phyloP scores from a whole-genome alignment of 805 yeast genomes.

The Lipomyces starkeyi region DNA sequence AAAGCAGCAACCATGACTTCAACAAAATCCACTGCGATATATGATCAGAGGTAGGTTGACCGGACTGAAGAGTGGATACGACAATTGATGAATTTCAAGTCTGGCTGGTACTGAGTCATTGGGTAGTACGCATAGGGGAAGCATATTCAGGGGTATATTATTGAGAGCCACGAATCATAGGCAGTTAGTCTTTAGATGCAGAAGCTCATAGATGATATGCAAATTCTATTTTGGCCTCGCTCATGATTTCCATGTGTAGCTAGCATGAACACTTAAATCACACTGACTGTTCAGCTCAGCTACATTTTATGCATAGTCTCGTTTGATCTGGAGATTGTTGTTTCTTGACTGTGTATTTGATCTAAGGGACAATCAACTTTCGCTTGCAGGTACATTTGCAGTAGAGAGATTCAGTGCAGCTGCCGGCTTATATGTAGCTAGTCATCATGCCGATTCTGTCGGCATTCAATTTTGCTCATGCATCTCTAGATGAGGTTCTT shows the following conservation, averaged over 20 bases:
- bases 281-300: too few species aligned
- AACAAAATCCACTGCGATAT: not conserved
- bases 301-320: too few species aligned
- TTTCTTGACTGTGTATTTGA: not conserved
- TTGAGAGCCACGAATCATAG: not conserved
- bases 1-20: not conserved
- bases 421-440: not conserved
- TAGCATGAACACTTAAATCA: too few species aligned
- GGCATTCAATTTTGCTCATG: constrained; percentile 55
- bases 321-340: too few species aligned
- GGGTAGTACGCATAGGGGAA: too few species aligned
- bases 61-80: not conserved
- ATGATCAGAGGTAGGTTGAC: not conserved
- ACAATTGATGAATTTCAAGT: not conserved
- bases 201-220: too few species aligned
- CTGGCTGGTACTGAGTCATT: not conserved
- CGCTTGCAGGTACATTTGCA: too few species aligned
- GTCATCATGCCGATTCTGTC: constrained; percentile 23
- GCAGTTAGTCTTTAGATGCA: not conserved
- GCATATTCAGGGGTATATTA: not conserved
- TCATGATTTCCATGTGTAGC: too few species aligned
- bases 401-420: not conserved
- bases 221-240: too few species aligned
- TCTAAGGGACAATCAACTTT: not conserved
- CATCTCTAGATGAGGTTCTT: constrained; percentile 71